Evolutionary conservation across 306 rosid species (phyloP), one percentile per base, ranked within the genome.

Genomic region (Mimosa pudica): DNA sequence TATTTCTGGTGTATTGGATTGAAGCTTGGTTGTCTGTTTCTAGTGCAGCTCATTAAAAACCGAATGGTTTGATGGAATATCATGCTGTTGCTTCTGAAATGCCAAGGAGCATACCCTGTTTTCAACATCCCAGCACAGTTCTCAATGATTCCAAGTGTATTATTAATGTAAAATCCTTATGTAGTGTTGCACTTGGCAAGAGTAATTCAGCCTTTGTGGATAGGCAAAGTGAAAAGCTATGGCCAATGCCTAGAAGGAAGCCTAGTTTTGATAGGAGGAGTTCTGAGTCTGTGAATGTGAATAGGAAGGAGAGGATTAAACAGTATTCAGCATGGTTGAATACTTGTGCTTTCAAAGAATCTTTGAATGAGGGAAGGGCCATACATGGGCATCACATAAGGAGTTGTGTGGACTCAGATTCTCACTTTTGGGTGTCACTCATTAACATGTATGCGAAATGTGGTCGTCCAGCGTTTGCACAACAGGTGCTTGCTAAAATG

Each of bases 321-420:
- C 74, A 47, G 36, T 76, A 79, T 71, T 79, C 86, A 52, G 42
- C 71, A 58, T 45, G 80, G 81, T 69, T 84, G 81, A 78, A 76
- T 75, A 63, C 75, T 70, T 84, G 81, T 75, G 80, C 86, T 75
- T 70, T 44, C 32, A 80, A 70, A 36, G 51, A 61, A 77, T 62
- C 71, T 75, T 64, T 84, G 81, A 70, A 84, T 80, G 86, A 84
- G 60, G 86, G 81, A 24, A 75, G 11, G 78, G 84, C 86, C 42
- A 58, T 79, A 44, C 84, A 84, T 6, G 84, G 81, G 24, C 84
- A 79, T 45, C 78, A 51, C 60, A 71, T 84, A 30, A 84, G 57
- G 71, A 55, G 46, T 1, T 78, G 86, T 74, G 69, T 84, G 2
- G 42, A 63, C 71, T 79, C 67, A 18, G 86, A 79, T 76, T 63